Evolutionary conservation across 148 eudicot genomes (phyloP), one percentile per base, ranked within the genome.

Genomic region (Salicornia ramosissima): DNA sequence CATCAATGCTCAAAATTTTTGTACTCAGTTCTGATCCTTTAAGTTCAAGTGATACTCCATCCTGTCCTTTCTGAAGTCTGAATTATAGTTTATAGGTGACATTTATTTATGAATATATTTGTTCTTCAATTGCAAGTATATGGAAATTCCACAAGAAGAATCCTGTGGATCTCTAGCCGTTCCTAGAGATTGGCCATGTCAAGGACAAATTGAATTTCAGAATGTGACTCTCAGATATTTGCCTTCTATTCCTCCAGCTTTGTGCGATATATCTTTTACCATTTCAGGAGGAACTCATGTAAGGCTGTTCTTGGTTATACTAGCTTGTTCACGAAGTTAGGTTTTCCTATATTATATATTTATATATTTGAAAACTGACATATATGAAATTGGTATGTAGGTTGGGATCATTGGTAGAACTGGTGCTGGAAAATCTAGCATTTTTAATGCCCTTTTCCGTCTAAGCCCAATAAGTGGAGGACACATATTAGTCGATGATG

Each of bases 371-470:
- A n/a, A 45, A 61, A 42, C 39, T 52, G 57, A 73, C 25, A 1
- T 31, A 57, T 59, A 60, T n/a, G 65, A 52, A 33, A 62, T 49
- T 52, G 19, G 65, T 62, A 10, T 53, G 72, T 79, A 95, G 99
- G 92, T 89, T 59, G 99, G 99, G 47, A 81, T 95, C 62, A 70
- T 95, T 80, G 99, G 99, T 80, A 85, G 99, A 80, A 95, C 99
- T 34, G 99, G 97, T 65, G 99, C 99, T 52, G 99, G 99, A 78
- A 95, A 95, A 83, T 95, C 99, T 43, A 95, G 96, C 65, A 73
- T 95, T 40, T 79, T 95, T 71, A 95, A 95, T 82, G 97, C 88
- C 62, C 79, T 95, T 76, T 94, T 95, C 75, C 88, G 96, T 63
- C 85, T 95, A 46, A 86, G 84, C 72, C 96, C 91, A 43, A 79